Evolutionary conservation across 768 basidiomycete genomes (phyloP), one percentile per base, ranked within the genome.

Genomic region (Russula earlei): DNA sequence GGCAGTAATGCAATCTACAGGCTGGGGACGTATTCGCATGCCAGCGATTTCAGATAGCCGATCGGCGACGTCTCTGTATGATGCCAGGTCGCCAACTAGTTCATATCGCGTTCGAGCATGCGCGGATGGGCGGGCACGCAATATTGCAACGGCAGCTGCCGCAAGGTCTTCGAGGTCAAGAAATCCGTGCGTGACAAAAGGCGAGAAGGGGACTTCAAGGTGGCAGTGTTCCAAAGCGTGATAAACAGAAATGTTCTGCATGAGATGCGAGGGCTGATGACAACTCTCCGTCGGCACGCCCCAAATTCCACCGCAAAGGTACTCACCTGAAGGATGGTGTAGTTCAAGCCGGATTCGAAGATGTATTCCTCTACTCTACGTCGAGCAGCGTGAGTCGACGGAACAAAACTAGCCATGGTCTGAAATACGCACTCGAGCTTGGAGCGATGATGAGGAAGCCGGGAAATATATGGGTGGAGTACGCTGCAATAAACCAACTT

Each of bases 71-170:
- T 67, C 64, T 25, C 54, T 58, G 29, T 67, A 68, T 7, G 67
- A 63, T n/a, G 61, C 60, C 49, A 70, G 68, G 49, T 67, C 58
- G 10, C 69, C 68, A 8, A 69, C 64, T 17, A 71, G 64, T 53
- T 71, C 70, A 58, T 72, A 72, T n/a, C 66, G 59, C 15, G 70
- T 70, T 43, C 62, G 66, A 48, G 66, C 64, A 56, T 72, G 71
- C 29, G 56, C 54, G 15, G 58, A 58, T 5, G 68, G 66, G 12
- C 57, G 60, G 36, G 66, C 60, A 20, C 66, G 62, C 31, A 71
- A 56, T 49, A 71, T 66, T 14, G 62, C 57, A 4, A 60, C 62
- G 5, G 67, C 65, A 41, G 67, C 64, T 4, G 61, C 60, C 2
- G 64, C 68, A 14, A 71, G 62, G 58, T 72, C 70, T 7, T 45